phyloP scores from a whole-genome alignment of 2,329 filamentous ascomycete genomes.

The Fusarium bactridioides region DNA sequence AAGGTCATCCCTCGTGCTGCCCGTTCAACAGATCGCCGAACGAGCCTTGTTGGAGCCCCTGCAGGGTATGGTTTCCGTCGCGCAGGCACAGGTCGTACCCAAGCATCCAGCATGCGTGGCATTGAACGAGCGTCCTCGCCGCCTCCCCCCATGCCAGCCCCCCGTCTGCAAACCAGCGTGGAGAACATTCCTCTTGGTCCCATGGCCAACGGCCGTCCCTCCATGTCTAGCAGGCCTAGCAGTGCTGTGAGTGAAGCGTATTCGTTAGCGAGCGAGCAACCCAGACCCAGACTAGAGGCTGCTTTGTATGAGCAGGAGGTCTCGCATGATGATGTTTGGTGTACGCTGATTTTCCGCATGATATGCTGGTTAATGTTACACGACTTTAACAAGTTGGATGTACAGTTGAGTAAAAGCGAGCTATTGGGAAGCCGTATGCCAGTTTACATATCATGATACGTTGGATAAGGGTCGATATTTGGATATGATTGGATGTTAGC shows the following conservation, averaged over 20 bases:
- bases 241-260: constrained; percentile 24
- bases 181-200: constrained; percentile 14
- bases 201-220: constrained; percentile 8
- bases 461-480: neutral
- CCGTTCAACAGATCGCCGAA: constrained; percentile 39
- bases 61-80: constrained; percentile 34
- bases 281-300: neutral
- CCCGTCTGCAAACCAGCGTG: constrained; percentile 12
- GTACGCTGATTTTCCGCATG: constrained; percentile 64
- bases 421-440: constrained; percentile 63
- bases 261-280: constrained; percentile 11
- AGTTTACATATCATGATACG: constrained; percentile 57
- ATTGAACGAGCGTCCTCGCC: constrained; percentile 15
- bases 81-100: constrained; percentile 32
- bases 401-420: constrained; percentile 62
- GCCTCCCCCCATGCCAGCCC: constrained; percentile 9
- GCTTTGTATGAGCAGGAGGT: constrained; percentile 38
- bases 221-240: constrained; percentile 12
- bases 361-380: constrained; percentile 66
- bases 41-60: constrained; percentile 37
- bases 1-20: constrained; percentile 50
- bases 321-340: constrained; percentile 59
- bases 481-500: neutral
- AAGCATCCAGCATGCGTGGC: constrained; percentile 35
- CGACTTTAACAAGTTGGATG: constrained; percentile 63